Conservation (phyloP, 2,329 filamentous ascomycete genomes). For the Trichoderma guizhouense region DNA sequence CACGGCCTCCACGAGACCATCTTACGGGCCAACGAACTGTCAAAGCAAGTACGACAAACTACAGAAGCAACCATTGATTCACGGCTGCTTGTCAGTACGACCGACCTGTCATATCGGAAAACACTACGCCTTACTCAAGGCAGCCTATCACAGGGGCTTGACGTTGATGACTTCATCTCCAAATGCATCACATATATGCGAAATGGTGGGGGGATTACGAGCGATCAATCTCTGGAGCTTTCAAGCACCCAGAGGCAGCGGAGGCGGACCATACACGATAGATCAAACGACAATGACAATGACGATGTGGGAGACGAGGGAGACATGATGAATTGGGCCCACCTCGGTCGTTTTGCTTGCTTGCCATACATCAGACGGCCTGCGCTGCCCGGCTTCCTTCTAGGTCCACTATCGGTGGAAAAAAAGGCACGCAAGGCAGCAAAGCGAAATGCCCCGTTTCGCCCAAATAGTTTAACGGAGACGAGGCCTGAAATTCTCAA, state of each 20-base stretch:
- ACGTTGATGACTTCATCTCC: conserved; percentile 86
- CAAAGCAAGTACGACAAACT: conserved; percentile 75
- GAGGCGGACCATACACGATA: conserved; percentile 30
- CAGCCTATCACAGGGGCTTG: conserved; percentile 69
- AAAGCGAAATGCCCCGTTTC: conserved; percentile 68
- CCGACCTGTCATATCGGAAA: conserved; percentile 77
- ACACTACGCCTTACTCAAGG: conserved; percentile 72
- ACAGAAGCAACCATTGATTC: conserved; percentile 89
- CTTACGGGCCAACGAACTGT: conserved; percentile 60
- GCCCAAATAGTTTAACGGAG: conserved; percentile 64
- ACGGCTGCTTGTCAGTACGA: conserved; percentile 74
- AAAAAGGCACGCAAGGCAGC: conserved; percentile 72
- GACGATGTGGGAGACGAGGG: conserved; percentile 68
- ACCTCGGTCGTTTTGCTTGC: conserved; percentile 74
- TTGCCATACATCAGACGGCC: conserved; percentile 71
- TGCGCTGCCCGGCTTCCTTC: conserved; percentile 74
- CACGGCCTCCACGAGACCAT: conserved; percentile 64
- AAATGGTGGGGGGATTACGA: conserved; percentile 54
- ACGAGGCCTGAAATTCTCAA: conserved; percentile 76
- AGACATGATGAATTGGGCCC: conserved; percentile 80
- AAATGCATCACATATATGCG: conserved; percentile 90
- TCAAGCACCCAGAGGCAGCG: conserved; percentile 48
- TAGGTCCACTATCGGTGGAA: conserved; percentile 84
- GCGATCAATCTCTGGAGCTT: conserved; percentile 49
- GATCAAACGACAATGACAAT: conserved; percentile 47